Evolutionary conservation across 352 stramenopile species (phyloP).

Genomic region (Pilasporangium apinafurcum): DNA sequence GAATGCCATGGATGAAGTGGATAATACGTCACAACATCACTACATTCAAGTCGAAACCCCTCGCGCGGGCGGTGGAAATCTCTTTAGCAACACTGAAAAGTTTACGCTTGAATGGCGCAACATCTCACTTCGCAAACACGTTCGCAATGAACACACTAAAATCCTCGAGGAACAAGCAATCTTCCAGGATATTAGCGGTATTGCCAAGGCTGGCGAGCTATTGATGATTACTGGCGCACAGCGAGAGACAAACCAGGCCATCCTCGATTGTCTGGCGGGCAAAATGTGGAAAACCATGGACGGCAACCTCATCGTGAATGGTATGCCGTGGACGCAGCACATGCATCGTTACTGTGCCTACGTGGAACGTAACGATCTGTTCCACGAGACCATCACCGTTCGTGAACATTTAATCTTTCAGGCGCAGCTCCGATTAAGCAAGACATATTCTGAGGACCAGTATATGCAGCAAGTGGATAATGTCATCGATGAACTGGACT

Average conservation of each 20-base stretch:
- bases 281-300: conserved; percentile 78
- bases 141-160: conserved; percentile 37
- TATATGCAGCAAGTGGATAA: conserved; percentile 23
- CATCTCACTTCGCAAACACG: conserved; percentile 16
- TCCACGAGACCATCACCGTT: conserved; percentile 82
- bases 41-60: no score
- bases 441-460: conserved; percentile 7
- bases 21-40: no score
- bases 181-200: conserved; percentile 36
- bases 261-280: conserved; percentile 92
- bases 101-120: conserved; percentile 32
- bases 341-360: conserved; percentile 36
- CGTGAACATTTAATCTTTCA: conserved; percentile 80
- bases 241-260: conserved; percentile 87
- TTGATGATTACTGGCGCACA: conserved; percentile 65
- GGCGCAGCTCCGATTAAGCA: conserved; percentile 66
- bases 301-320: conserved; percentile 58
- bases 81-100: no score
- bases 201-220: conserved; percentile 41
- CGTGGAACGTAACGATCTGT: conserved; percentile 87
- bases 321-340: conserved; percentile 27
- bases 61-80: no score
- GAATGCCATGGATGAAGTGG: no score
- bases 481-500: conserved; percentile 40
- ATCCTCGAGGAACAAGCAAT: conserved; percentile 38